A percentile compares a stretch with the other conserved stretches of the same genome.
Conservation (phyloP, 768 basidiomycete genomes). For the Mycena crocata region DNA sequence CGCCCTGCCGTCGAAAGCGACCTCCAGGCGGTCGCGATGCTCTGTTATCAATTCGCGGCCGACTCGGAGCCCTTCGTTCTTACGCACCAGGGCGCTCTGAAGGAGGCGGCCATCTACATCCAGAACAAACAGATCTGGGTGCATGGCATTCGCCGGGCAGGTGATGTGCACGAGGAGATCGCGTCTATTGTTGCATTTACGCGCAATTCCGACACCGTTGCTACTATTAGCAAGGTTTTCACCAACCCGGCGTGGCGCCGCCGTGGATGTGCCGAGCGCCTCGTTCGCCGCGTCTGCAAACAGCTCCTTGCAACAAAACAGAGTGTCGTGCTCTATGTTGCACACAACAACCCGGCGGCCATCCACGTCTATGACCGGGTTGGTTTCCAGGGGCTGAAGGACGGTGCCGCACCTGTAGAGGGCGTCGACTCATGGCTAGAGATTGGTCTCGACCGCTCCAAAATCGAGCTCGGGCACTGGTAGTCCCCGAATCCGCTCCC, state of each 20-base stretch:
- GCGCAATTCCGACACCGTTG: slow-evolving; percentile 65
- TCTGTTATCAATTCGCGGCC: slow-evolving; percentile 68
- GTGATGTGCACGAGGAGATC: slow-evolving; percentile 47
- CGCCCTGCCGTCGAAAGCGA: slow-evolving; percentile 58
- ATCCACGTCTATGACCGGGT: slow-evolving; percentile 70
- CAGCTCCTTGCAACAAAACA: slow-evolving; percentile 60
- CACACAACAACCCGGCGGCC: slow-evolving; percentile 63
- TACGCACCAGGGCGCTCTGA: slow-evolving; percentile 49
- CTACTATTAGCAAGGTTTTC: slow-evolving; percentile 79
- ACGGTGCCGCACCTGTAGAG: slow-evolving; percentile 45
- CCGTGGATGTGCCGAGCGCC: slow-evolving; percentile 68
- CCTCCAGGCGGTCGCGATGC: slow-evolving; percentile 50
- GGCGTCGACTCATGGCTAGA: slow-evolving; percentile 63
- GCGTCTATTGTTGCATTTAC: slow-evolving; percentile 79
- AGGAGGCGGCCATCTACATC: slow-evolving; percentile 67
- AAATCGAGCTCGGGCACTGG: slow-evolving; percentile 75
- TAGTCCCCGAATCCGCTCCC: slow-evolving; percentile 39
- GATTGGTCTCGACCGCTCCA: slow-evolving; percentile 57
- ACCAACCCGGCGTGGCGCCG: slow-evolving; percentile 66
- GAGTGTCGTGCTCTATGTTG: slow-evolving; percentile 75
- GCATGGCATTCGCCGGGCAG: slow-evolving; percentile 53
- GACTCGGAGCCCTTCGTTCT: slow-evolving; percentile 71
- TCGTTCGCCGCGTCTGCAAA: slow-evolving; percentile 68
- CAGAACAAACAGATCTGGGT: slow-evolving; percentile 67
- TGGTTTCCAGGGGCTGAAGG: slow-evolving; percentile 70